Evolutionary conservation across 805 yeast species (phyloP).

Genomic region (Schizosaccharomyces osmophilus): DNA sequence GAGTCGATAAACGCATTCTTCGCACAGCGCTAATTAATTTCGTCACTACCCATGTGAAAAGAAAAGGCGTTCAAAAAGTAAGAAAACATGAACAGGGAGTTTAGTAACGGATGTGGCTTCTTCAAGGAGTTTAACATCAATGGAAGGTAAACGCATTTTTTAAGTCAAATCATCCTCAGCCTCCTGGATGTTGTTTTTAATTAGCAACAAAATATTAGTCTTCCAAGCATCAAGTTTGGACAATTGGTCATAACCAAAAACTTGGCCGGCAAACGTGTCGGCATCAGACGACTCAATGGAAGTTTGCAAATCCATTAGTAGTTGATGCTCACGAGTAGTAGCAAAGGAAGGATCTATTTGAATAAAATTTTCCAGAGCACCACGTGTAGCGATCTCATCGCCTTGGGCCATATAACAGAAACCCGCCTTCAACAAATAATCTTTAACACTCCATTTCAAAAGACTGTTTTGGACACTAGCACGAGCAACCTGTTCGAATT

Average conservation of each 20-base stretch:
- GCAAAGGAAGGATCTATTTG: slow-evolving; percentile 57
- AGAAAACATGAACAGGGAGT: too few species aligned
- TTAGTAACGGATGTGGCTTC: too few species aligned
- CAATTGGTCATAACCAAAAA: slow-evolving; percentile 69
- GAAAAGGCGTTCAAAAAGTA: too few species aligned
- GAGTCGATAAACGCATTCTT: too few species aligned
- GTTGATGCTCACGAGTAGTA: slow-evolving; percentile 41
- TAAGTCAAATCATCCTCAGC: slow-evolving; percentile 39
- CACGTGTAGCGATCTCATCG: slow-evolving; percentile 67
- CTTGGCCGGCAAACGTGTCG: slow-evolving; percentile 46
- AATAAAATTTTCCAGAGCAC: slow-evolving; percentile 35
- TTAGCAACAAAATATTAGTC: slow-evolving; percentile 56
- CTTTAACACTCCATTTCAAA: slow-evolving; percentile 80
- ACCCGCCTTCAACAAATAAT: slow-evolving; percentile 63
- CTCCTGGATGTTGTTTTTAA: slow-evolving; percentile 47
- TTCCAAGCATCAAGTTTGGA: slow-evolving; percentile 76
- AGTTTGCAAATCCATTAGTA: slow-evolving; percentile 40
- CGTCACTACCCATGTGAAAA: too few species aligned
- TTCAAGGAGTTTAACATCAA: too few species aligned
- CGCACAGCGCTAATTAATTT: too few species aligned
- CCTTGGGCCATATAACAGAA: slow-evolving; percentile 61
- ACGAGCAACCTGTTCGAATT: slow-evolving; percentile 56
- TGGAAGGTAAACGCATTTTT: neutral
- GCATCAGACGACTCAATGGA: slow-evolving; percentile 63
- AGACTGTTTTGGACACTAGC: slow-evolving; percentile 48